Evolutionary conservation across 1,284 basidiomycete species (phyloP).

Genomic region (Anthracocystis panici-leucophaei): DNA sequence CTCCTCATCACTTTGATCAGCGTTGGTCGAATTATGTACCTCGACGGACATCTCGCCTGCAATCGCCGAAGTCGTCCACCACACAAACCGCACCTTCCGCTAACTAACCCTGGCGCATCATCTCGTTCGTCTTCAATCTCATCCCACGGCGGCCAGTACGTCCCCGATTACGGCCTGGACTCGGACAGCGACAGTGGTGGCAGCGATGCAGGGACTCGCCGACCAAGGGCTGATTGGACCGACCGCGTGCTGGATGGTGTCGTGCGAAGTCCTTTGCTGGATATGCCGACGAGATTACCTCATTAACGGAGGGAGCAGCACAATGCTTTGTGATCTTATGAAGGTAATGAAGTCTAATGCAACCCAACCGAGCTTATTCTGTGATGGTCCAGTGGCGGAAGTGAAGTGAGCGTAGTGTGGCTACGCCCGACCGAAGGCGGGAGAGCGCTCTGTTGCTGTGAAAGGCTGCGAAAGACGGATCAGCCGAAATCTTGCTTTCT

Average conservation of each 20-base stretch:
- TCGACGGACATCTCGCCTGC: background rate
- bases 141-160: constrained; percentile 13
- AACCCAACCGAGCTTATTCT: no score
- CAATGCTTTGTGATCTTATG: no score
- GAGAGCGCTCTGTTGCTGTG: no score
- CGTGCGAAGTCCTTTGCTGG: constrained; percentile 16
- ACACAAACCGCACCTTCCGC: background rate
- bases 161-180: constrained; percentile 27
- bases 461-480: background rate
- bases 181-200: constrained; percentile 23
- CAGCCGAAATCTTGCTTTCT: background rate
- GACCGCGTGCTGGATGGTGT: constrained; percentile 16
- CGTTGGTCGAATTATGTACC: background rate
- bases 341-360: no score
- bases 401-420: no score
- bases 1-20: background rate
- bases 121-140: constrained; percentile 2
- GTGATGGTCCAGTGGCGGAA: no score
- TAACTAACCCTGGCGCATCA: background rate
- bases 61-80: background rate
- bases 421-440: no score
- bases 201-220: background rate
- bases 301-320: background rate
- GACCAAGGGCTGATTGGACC: constrained; percentile 15
- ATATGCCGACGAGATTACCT: background rate